Evolutionary conservation across 78 protist species (phyloP).

Genomic region (Dictyostelium capitatum): DNA sequence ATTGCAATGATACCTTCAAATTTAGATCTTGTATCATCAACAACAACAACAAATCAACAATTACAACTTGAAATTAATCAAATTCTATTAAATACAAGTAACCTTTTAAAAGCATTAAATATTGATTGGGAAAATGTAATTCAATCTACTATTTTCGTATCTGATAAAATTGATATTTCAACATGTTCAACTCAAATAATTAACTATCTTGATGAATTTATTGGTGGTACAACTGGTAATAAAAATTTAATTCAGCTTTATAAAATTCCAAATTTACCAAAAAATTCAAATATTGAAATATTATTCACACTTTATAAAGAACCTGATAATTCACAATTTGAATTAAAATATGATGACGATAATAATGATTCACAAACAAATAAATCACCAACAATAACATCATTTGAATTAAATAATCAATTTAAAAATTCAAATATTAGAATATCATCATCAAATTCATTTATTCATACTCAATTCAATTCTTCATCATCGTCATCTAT

Average conservation of each 20-base stretch:
- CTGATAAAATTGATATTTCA: background rate
- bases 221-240: background rate
- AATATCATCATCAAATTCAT: background rate
- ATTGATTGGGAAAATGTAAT: background rate
- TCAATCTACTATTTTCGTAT: slow-evolving; percentile 24
- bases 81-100: slow-evolving; percentile 18
- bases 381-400: background rate
- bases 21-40: background rate
- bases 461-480: background rate
- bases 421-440: background rate
- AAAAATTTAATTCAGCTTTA: background rate
- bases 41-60: background rate
- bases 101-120: slow-evolving; percentile 13
- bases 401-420: background rate
- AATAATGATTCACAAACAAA: background rate
- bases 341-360: background rate
- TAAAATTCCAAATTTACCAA: slow-evolving; percentile 45
- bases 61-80: slow-evolving; percentile 35
- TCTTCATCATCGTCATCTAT: background rate
- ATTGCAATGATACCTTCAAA: slow-evolving; percentile 84
- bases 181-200: background rate
- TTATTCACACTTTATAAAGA: slow-evolving; percentile 1
- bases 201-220: background rate
- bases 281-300: slow-evolving; percentile 40
- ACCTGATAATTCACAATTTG: background rate